Percentiles rank a stretch among this genome's conserved stretches.
These are phyloP conservation scores for Penicillium concentricum DNA, from an alignment of 2,329 filamentous ascomycete species.

Conservation along the genomic window DNA sequence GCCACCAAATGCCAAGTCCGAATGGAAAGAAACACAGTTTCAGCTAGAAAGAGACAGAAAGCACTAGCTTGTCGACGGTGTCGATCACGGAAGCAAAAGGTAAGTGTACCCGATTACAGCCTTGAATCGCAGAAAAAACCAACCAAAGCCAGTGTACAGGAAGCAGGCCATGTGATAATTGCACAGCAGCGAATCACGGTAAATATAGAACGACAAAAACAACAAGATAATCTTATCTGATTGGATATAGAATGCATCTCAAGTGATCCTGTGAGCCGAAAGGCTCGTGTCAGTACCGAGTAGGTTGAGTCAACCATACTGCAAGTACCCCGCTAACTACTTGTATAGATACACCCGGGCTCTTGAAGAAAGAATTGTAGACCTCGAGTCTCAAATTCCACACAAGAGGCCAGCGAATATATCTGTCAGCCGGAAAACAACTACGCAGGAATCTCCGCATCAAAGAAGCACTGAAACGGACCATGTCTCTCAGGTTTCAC, in stretches of 20 bases:
- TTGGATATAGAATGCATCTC: slow-evolving; percentile 6
- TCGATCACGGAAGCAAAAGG: slow-evolving; percentile 14
- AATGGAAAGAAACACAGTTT: not conserved
- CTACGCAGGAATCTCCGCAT: not conserved
- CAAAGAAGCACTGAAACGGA: not conserved
- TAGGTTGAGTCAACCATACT: not conserved
- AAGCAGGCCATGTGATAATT: slow-evolving; percentile 13
- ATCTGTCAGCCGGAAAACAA: not conserved
- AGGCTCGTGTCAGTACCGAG: slow-evolving; percentile 4
- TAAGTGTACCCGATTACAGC: not conserved
- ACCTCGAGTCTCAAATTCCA: slow-evolving; percentile 10
- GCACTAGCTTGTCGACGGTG: slow-evolving; percentile 12
- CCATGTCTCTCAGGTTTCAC: not conserved
- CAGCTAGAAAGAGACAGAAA: slow-evolving; percentile 6
- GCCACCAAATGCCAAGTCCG: not conserved
- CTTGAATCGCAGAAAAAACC: not conserved
- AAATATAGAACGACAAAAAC: not conserved
- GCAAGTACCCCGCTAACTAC: not conserved
- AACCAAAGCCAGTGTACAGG: slow-evolving; percentile 8
- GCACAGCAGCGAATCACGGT: slow-evolving; percentile 8
- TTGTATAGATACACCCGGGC: slow-evolving; percentile 9
- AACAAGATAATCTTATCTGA: not conserved
- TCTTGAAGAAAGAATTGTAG: slow-evolving; percentile 10
- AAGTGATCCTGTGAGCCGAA: slow-evolving; percentile 9
- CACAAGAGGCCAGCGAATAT: not conserved